Conservation (phyloP, 257 asterid genomes). For the Nicotiana paniculata region DNA sequence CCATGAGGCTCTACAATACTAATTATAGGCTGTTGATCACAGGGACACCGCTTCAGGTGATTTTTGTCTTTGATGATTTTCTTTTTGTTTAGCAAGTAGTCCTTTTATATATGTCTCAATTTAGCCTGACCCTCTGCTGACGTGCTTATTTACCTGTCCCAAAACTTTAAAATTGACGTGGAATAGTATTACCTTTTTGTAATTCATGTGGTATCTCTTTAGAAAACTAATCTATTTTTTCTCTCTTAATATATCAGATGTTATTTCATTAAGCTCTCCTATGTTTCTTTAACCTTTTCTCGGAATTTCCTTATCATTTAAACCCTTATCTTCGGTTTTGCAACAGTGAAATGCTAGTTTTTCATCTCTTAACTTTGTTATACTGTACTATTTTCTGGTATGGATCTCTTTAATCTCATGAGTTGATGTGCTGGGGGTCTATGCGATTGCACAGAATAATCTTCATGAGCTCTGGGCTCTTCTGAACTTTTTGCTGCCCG, state of each 20-base stretch:
- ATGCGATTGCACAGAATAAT: slow-evolving; percentile 64
- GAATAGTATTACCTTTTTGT: background rate
- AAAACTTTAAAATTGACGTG: background rate
- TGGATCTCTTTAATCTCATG: background rate
- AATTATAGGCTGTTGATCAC: slow-evolving; percentile 94
- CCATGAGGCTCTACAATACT: slow-evolving; percentile 86
- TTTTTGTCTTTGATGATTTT: background rate
- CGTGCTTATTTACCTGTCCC: background rate
- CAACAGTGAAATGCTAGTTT: background rate
- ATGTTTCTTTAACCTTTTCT: background rate
- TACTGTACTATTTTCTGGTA: background rate
- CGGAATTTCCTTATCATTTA: background rate
- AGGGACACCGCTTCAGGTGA: slow-evolving; percentile 98
- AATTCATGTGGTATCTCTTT: background rate
- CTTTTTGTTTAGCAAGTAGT: background rate
- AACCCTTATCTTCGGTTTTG: background rate
- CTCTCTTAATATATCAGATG: background rate
- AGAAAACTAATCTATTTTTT: background rate
- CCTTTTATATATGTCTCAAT: background rate
- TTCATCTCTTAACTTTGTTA: background rate
- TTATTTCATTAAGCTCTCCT: background rate
- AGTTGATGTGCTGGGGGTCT: background rate
- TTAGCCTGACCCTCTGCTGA: background rate
- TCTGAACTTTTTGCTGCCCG: slow-evolving; percentile 93
- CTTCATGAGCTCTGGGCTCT: slow-evolving; percentile 99